Percentiles rank a stretch among this genome's conserved stretches.
Evolutionary conservation across 1,284 basidiomycete genomes (phyloP).

Genomic region (Heterobasidion occidentale): DNA sequence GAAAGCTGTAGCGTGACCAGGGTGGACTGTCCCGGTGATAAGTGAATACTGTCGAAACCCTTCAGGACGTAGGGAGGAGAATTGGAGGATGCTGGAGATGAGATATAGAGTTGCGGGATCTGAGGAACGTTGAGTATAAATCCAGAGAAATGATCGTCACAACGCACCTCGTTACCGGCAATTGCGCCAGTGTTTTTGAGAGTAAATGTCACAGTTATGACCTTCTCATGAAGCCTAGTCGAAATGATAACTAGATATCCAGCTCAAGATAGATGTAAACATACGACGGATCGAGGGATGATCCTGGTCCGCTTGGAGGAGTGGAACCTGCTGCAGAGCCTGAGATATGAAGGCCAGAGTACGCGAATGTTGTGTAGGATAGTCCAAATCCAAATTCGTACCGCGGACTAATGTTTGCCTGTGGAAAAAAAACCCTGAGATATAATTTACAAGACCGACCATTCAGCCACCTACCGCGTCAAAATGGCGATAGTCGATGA

Average conservation of each 20-base stretch:
- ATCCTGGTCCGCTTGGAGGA: slow-evolving; percentile 32
- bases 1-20: slow-evolving; percentile 33
- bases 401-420: slow-evolving; percentile 44
- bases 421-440: slow-evolving; percentile 17
- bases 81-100: slow-evolving; percentile 33
- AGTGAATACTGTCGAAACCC: slow-evolving; percentile 40
- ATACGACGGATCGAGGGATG: slow-evolving; percentile 39
- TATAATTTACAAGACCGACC: neutral
- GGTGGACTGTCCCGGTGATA: slow-evolving; percentile 31
- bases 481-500: slow-evolving; percentile 63
- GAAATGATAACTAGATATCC: neutral
- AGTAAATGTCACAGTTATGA: slow-evolving; percentile 36
- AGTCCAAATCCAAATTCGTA: slow-evolving; percentile 56
- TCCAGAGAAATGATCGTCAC: too few species aligned
- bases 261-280: slow-evolving; percentile 2
- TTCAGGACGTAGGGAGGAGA: slow-evolving; percentile 38
- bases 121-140: slow-evolving; percentile 14
- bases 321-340: slow-evolving; percentile 29
- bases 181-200: slow-evolving; percentile 37
- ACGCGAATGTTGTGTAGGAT: slow-evolving; percentile 54
- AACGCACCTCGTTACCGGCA: slow-evolving; percentile 36
- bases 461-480: slow-evolving; percentile 27
- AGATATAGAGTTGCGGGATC: slow-evolving; percentile 44
- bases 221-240: slow-evolving; percentile 35
- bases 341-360: slow-evolving; percentile 34